Percentiles rank a stretch among this genome's conserved stretches.
These are phyloP conservation scores for Abrus pulchellus DNA, from an alignment of 306 rosid species.

Conservation along the genomic window DNA sequence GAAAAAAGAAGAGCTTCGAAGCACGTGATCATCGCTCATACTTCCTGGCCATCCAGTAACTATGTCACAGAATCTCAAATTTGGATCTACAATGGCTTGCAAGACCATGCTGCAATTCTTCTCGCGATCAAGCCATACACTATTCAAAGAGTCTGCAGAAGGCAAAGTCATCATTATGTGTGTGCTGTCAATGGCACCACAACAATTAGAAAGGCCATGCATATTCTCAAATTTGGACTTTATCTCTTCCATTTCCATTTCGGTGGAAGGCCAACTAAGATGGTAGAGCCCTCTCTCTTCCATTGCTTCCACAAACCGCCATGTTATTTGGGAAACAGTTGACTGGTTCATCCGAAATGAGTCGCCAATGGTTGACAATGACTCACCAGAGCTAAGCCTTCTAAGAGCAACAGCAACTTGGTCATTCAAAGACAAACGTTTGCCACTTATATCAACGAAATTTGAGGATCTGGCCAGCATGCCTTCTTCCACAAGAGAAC, in stretches of 20 bases:
- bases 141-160: constrained; percentile 55
- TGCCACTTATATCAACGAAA: constrained; percentile 59
- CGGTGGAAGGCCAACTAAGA: constrained; percentile 83
- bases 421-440: constrained; percentile 70
- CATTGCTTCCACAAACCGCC: constrained; percentile 92
- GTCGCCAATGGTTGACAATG: constrained; percentile 74
- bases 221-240: constrained; percentile 77
- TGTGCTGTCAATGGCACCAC: constrained; percentile 86
- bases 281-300: constrained; percentile 86
- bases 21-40: constrained; percentile 67
- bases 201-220: constrained; percentile 79
- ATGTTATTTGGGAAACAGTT: constrained; percentile 86
- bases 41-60: constrained; percentile 96
- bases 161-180: constrained; percentile 92
- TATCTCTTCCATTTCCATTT: constrained; percentile 67
- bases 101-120: constrained; percentile 90
- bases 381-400: constrained; percentile 93
- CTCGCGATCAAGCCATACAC: constrained; percentile 81
- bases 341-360: constrained; percentile 78
- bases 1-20: constrained; percentile 72
- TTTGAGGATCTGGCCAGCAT: constrained; percentile 71
- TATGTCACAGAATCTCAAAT: constrained; percentile 79
- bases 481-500: constrained; percentile 81
- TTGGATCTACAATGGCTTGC: constrained; percentile 87
- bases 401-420: constrained; percentile 92